phyloP scores from a whole-genome alignment of 345 rosid genomes.

The Dipteronia dyeriana region DNA sequence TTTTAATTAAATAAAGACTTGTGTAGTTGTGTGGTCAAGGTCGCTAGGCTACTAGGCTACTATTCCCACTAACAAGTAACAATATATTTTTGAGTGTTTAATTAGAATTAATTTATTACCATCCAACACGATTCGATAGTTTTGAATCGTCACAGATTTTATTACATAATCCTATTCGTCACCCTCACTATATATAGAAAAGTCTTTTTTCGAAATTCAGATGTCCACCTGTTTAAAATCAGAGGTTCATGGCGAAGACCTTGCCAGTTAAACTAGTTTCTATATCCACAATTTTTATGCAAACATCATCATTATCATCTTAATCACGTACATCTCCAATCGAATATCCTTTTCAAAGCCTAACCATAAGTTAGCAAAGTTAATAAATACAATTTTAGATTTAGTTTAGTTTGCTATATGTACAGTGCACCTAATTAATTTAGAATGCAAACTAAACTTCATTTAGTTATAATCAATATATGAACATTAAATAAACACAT shows the following conservation, averaged over 20 bases:
- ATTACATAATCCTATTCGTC: no score
- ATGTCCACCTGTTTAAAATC: no score
- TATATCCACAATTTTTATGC: not conserved
- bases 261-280: no score
- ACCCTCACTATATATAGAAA: no score
- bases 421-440: not conserved
- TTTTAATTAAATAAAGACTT: not conserved
- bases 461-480: not conserved
- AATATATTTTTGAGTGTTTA: no score
- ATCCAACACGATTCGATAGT: no score
- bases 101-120: no score
- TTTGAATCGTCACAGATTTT: not conserved
- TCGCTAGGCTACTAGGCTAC: not conserved
- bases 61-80: not conserved
- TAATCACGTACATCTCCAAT: not conserved
- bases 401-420: not conserved
- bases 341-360: conserved; percentile 6
- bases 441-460: not conserved
- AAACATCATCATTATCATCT: not conserved
- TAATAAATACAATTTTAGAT: not conserved
- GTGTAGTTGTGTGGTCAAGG: not conserved
- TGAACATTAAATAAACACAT: not conserved
- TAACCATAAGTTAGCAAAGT: not conserved
- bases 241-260: no score
- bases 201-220: no score